Conservation (phyloP, 805 yeast species). For the Saccharomyces cerevisiae region DNA sequence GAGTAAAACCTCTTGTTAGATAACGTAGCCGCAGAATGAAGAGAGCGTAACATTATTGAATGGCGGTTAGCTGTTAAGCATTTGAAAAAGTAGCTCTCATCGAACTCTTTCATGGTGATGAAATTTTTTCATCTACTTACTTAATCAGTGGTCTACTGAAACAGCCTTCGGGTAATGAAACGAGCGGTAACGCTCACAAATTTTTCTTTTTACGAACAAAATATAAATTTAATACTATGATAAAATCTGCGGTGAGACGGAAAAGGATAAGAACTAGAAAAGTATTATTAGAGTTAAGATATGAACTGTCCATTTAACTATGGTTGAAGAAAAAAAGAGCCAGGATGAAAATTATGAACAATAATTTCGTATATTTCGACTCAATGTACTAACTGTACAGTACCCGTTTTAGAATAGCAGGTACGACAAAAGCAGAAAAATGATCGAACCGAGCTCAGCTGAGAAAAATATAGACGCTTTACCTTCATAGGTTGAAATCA, state of each 20-base stretch:
- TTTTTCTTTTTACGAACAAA: background rate
- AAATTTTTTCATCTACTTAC: too few relatives aligned
- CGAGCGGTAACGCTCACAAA: background rate
- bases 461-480: background rate
- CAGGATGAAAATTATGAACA: background rate
- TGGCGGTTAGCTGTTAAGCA: background rate
- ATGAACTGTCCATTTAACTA: background rate
- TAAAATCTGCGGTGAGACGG: too few relatives aligned
- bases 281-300: background rate
- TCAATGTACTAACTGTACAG: background rate
- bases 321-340: background rate
- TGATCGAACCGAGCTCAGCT: background rate
- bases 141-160: background rate
- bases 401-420: background rate
- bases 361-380: background rate
- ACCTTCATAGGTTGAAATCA: background rate
- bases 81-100: background rate
- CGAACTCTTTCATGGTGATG: too few relatives aligned
- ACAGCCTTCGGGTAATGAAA: background rate
- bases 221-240: too few relatives aligned
- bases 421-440: background rate
- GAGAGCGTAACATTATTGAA: background rate
- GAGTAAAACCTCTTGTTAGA: background rate
- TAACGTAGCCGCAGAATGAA: background rate
- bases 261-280: background rate